A percentile compares a stretch with the other conserved stretches of the same genome.
These are phyloP conservation scores for Fusarium heterosporum DNA, from an alignment of 2,329 filamentous ascomycete species.

Conservation along the genomic window DNA sequence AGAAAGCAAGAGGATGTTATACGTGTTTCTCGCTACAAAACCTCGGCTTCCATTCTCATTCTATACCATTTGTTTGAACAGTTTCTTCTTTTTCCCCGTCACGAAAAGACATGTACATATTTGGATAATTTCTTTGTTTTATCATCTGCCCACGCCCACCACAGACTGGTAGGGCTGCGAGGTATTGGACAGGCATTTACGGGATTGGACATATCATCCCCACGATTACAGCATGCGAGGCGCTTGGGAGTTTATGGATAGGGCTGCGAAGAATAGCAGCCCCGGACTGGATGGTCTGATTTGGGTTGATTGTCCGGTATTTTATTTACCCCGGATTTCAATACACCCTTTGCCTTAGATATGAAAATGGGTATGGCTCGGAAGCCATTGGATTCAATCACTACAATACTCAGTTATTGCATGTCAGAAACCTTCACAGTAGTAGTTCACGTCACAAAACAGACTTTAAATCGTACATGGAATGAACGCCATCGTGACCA, in stretches of 20 bases:
- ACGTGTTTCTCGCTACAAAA: slow-evolving; percentile 13
- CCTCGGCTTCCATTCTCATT: slow-evolving; percentile 20
- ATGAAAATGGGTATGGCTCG: slow-evolving; percentile 32
- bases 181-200: slow-evolving; percentile 24
- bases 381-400: slow-evolving; percentile 31
- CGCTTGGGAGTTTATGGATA: slow-evolving; percentile 35
- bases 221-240: slow-evolving; percentile 38
- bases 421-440: slow-evolving; percentile 15
- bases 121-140: slow-evolving; percentile 16
- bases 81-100: slow-evolving; percentile 12
- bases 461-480: slow-evolving; percentile 31
- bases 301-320: slow-evolving; percentile 33
- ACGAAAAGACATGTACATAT: slow-evolving; percentile 24
- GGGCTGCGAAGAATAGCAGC: slow-evolving; percentile 9
- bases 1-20: slow-evolving; percentile 12
- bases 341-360: slow-evolving; percentile 25
- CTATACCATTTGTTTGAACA: slow-evolving; percentile 38
- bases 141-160: slow-evolving; percentile 16
- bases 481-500: slow-evolving; percentile 36
- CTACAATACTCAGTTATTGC: slow-evolving; percentile 18
- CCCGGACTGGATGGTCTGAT: slow-evolving; percentile 26
- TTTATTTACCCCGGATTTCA: slow-evolving; percentile 22
- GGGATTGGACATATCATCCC: slow-evolving; percentile 19
- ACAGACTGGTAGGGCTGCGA: slow-evolving; percentile 7
- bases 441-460: slow-evolving; percentile 13